Evolutionary conservation across 352 stramenopile genomes (phyloP).

Genomic region (Pythium periplocum): DNA sequence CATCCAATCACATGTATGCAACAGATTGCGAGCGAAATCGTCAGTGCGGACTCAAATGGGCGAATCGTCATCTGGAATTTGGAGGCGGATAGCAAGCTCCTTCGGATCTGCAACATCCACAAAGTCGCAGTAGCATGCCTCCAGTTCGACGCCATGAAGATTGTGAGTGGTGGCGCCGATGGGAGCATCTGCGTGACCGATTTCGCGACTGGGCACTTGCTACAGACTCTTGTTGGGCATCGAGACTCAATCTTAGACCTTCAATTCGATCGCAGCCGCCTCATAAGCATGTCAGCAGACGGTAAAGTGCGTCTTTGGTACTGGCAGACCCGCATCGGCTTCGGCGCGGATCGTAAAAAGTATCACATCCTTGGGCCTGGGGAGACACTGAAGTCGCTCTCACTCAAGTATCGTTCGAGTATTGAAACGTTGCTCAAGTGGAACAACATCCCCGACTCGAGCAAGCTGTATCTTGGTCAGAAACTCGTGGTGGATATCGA

Average conservation of each 20-base stretch:
- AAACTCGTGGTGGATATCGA: conserved; percentile 67
- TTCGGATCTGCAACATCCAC: conserved; percentile 59
- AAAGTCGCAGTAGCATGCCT: conserved; percentile 50
- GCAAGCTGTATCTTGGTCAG: conserved; percentile 68
- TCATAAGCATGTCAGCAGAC: conserved; percentile 64
- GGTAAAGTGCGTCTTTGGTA: conserved; percentile 57
- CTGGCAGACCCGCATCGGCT: conserved; percentile 49
- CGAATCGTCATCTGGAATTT: conserved; percentile 68
- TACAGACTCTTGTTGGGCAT: conserved; percentile 63
- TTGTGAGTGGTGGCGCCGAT: conserved; percentile 49
- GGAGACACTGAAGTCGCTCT: conserved; percentile 66
- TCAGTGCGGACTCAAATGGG: conserved; percentile 59
- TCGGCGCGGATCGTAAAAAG: conserved; percentile 43
- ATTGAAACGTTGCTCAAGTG: conserved; percentile 60
- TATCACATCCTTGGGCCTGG: conserved; percentile 69
- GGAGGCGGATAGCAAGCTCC: conserved; percentile 47
- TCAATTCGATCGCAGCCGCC: conserved; percentile 63
- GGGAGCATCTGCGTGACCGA: conserved; percentile 67
- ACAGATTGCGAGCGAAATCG: conserved; percentile 62
- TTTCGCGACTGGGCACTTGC: conserved; percentile 59
- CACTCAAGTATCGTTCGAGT: conserved; percentile 72
- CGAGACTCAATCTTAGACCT: conserved; percentile 43
- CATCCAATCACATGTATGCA: conserved; percentile 48
- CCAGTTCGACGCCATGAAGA: conserved; percentile 71
- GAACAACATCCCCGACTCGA: conserved; percentile 67